phyloP scores from a whole-genome alignment of 495 filamentous ascomycete species.

The Aspergillus ellipticus region DNA sequence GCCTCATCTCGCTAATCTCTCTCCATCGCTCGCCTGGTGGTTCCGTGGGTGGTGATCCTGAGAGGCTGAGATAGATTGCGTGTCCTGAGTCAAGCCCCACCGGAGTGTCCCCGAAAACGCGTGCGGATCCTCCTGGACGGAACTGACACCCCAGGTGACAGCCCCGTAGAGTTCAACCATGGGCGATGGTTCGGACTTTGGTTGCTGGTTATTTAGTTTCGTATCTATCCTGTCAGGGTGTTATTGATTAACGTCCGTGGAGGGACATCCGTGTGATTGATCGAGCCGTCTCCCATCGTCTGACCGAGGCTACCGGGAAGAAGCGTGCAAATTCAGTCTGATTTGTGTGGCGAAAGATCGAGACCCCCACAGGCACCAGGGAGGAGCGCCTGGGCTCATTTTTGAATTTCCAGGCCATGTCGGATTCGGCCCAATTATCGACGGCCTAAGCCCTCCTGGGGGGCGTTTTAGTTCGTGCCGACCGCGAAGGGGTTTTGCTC shows the following conservation, averaged over 20 bases:
- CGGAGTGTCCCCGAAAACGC: background rate
- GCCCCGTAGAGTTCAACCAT: background rate
- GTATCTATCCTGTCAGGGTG: too few species aligned
- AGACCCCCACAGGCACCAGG: constrained; percentile 2
- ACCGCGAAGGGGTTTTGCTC: background rate
- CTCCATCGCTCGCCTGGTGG: background rate
- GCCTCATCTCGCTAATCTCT: background rate
- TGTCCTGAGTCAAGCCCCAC: background rate
- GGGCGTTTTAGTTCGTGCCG: background rate
- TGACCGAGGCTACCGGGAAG: background rate
- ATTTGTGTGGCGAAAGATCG: background rate
- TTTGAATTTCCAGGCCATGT: constrained; percentile 3
- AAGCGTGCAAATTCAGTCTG: background rate
- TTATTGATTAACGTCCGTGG: too few species aligned
- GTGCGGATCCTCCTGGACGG: background rate
- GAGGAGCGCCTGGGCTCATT: constrained; percentile 3
- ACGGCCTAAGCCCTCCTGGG: background rate
- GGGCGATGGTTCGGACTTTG: background rate
- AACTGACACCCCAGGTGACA: constrained; percentile 1
- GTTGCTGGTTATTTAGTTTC: too few species aligned
- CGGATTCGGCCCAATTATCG: background rate
- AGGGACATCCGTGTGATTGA: background rate
- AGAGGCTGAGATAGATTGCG: constrained; percentile 1
- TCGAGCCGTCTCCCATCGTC: background rate
- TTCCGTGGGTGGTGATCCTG: background rate